Conservation (phyloP, 225 moss, liverwort and hornwort genomes). For the Sphagnum contortum region DNA sequence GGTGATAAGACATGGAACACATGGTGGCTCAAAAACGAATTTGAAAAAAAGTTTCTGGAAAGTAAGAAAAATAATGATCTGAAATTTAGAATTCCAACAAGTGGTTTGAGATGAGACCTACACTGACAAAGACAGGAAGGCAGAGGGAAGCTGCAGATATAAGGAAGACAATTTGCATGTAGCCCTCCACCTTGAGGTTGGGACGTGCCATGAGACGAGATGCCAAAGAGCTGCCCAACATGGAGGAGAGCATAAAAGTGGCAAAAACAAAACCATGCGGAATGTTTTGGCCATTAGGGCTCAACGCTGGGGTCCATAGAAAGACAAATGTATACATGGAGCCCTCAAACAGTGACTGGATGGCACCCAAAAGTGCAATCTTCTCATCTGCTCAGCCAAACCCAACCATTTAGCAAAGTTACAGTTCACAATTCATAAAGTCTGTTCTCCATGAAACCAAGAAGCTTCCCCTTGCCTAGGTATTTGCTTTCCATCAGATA, state of each 20-base stretch:
- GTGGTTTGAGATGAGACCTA: constrained; percentile 18
- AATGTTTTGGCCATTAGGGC: constrained; percentile 57
- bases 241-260: constrained; percentile 96
- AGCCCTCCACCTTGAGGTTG: constrained; percentile 80
- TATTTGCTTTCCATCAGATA: too few relatives aligned
- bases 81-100: too few relatives aligned
- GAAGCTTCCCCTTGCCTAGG: too few relatives aligned
- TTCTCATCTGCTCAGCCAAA: constrained; percentile 58
- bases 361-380: constrained; percentile 89
- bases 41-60: too few relatives aligned
- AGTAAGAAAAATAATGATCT: too few relatives aligned
- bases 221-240: constrained; percentile 97
- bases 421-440: too few relatives aligned
- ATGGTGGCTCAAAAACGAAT: too few relatives aligned
- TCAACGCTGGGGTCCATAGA: constrained; percentile 92
- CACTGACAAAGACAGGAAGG: constrained; percentile 82
- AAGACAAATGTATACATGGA: constrained; percentile 99
- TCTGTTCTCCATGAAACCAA: too few relatives aligned
- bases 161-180: constrained; percentile 90
- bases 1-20: too few relatives aligned
- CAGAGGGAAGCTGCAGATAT: constrained; percentile 70
- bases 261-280: constrained; percentile 96
- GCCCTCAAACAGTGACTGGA: constrained; percentile 96
- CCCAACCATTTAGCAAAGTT: too few relatives aligned
- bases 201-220: constrained; percentile 76